Evolutionary conservation across 768 basidiomycete species (phyloP).

Genomic region (Termitomyces sp.): DNA sequence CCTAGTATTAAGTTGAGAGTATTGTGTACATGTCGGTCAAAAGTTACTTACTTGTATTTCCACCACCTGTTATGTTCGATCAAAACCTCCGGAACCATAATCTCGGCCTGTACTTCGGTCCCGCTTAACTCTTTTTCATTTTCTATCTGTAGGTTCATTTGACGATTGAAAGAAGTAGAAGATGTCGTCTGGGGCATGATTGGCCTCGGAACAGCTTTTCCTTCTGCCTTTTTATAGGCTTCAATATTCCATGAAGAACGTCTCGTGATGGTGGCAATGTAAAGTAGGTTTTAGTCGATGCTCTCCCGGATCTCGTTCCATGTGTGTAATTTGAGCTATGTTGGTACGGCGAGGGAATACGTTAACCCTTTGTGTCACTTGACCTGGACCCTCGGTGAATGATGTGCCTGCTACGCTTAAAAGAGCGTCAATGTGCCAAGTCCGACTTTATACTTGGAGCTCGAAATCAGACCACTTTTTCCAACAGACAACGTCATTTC

Average conservation of each 20-base stretch:
- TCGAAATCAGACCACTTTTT: not conserved
- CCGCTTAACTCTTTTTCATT: not conserved
- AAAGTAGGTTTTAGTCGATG: not conserved
- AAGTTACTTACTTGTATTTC: slow-evolving; percentile 20
- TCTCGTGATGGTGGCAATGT: not conserved
- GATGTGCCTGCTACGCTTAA: not conserved
- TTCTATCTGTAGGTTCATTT: not conserved
- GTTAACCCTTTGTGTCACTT: not conserved
- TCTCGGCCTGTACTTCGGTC: not conserved
- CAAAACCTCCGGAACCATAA: not conserved
- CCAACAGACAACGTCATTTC: not conserved
- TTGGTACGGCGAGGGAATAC: not conserved
- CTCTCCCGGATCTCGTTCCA: not conserved
- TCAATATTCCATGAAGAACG: not conserved
- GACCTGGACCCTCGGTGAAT: not conserved
- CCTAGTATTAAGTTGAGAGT: slow-evolving; percentile 7
- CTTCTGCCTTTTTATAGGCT: not conserved
- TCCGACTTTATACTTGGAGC: not conserved
- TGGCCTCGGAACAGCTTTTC: not conserved
- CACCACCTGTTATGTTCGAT: slow-evolving; percentile 19
- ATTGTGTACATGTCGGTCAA: not conserved
- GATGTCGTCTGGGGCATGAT: not conserved
- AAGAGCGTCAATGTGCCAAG: not conserved
- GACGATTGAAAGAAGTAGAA: not conserved
- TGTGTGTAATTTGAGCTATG: not conserved